Conservation (phyloP, 345 rosid species). For the Hypericum perforatum region DNA sequence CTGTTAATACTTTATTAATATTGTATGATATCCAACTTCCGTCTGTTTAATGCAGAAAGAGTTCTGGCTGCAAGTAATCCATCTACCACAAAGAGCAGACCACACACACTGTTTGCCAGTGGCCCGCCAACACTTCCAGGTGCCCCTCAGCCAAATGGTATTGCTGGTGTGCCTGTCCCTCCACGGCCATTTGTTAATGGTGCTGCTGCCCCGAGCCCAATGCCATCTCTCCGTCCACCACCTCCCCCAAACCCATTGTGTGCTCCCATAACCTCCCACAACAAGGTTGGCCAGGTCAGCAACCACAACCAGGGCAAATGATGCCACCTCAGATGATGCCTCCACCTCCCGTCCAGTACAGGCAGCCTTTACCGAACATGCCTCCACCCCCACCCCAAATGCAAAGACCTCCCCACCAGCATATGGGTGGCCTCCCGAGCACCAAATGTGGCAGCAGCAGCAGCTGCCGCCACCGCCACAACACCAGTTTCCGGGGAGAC, state of each 20-base stretch:
- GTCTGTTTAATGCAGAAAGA: constrained; percentile 18
- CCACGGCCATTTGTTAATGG: constrained; percentile 71
- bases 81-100: constrained; percentile 68
- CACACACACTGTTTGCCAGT: constrained; percentile 87
- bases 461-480: constrained; percentile 64
- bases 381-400: constrained; percentile 59
- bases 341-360: constrained; percentile 65
- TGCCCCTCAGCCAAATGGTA: constrained; percentile 46
- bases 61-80: constrained; percentile 97
- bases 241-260: constrained; percentile 50
- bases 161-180: constrained; percentile 42
- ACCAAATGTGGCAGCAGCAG: constrained; percentile 46
- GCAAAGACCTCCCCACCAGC: constrained; percentile 61
- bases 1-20: too few species aligned
- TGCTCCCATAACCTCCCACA: constrained; percentile 54
- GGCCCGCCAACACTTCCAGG: constrained; percentile 66
- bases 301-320: constrained; percentile 51
- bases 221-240: constrained; percentile 50
- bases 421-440: constrained; percentile 62
- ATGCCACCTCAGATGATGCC: constrained; percentile 34
- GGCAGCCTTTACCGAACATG: constrained; percentile 62
- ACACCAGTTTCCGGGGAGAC: constrained; percentile 44
- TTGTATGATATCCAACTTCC: too few species aligned
- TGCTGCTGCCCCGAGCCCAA: constrained; percentile 35
- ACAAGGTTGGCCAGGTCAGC: constrained; percentile 64